A percentile compares a stretch with the other conserved stretches of the same genome.
phyloP scores from a whole-genome alignment of 345 rosid species.

The Moricandia arvensis region DNA sequence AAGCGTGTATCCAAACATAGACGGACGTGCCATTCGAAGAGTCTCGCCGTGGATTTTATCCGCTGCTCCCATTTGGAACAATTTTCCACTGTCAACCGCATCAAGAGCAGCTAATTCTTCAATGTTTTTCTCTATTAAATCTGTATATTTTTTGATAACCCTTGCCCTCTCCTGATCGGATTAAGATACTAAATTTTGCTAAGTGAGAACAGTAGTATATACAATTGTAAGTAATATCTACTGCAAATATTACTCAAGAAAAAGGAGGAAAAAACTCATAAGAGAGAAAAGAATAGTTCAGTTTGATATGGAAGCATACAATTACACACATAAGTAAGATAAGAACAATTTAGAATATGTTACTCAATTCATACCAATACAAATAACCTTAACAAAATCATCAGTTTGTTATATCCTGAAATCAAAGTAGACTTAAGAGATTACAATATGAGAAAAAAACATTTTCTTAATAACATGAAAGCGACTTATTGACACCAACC shows the following conservation, averaged over 20 bases:
- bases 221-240: too few relatives aligned
- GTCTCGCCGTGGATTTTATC: conserved; percentile 87
- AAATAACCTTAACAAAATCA: too few relatives aligned
- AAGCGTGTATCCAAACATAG: conserved; percentile 64
- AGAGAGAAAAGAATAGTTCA: too few relatives aligned
- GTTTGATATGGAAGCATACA: too few relatives aligned
- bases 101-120: conserved; percentile 79
- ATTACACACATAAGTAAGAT: too few relatives aligned
- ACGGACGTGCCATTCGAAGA: conserved; percentile 51
- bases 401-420: background rate
- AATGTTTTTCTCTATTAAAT: conserved; percentile 53
- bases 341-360: background rate
- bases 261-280: background rate
- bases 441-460: too few relatives aligned
- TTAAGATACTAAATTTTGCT: background rate
- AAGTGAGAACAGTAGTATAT: background rate
- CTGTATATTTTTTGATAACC: conserved; percentile 61
- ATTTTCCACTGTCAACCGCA: conserved; percentile 63
- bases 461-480: background rate
- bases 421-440: background rate
- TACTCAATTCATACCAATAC: too few relatives aligned
- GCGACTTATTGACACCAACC: background rate
- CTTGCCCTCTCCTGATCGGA: conserved; percentile 56
- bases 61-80: conserved; percentile 52
- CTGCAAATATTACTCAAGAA: background rate